Base-by-base conservation (phyloP, 352 stramenopile genomes). In the Elongisporangium prolatum region DNA sequence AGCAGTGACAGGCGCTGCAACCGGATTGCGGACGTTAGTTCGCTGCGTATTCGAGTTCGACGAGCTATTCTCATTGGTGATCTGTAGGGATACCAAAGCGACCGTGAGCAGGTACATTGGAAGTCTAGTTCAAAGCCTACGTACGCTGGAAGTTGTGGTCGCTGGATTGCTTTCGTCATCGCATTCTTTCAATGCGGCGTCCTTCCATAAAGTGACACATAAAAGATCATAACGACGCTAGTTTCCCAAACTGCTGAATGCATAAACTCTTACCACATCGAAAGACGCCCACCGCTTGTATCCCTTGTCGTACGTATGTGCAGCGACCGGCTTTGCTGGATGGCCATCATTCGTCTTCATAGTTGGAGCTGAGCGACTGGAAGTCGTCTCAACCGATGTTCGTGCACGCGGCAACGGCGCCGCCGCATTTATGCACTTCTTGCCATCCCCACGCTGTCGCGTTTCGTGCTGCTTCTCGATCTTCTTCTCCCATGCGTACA, bases 231-330 rank as follows among this genome's bases (percentile, higher is more conserved):
- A 17, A 28, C 7, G 11, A 16, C 10, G 21, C 17, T 47, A 37
- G 24, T 22, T 50, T 6, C 38, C 11, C 18, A 16, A 4, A n/a
- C 57, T 11, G 9, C 44, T 24, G 22, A 25, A 54, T 18, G 14
- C 7, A 11, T n/a, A n/a, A n/a, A n/a, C 54, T 59, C 65, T 9
- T 67, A 93, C 90, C 53, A 92, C 83, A 40, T 97, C 87, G 56
- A 97, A 97, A 34, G 77, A 86, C 21, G 89, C 84, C 90, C 88
- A 97, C 48, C 91, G 90, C 44, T 89, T 79, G 71, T 97, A 97
- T 40, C 88, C 87, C 63, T 93, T 93, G 57, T 96, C 86, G 60
- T 97, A 88, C 24, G 86, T 95, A 49, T 97, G 90, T 5, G 69
- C 72, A 51, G 87, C 85, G 6, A 75, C 63, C 10, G 62, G 49